Percentiles rank a stretch among this genome's conserved stretches.
Evolutionary conservation across 768 basidiomycete genomes (phyloP).

Genomic region (Suillus discolor): DNA sequence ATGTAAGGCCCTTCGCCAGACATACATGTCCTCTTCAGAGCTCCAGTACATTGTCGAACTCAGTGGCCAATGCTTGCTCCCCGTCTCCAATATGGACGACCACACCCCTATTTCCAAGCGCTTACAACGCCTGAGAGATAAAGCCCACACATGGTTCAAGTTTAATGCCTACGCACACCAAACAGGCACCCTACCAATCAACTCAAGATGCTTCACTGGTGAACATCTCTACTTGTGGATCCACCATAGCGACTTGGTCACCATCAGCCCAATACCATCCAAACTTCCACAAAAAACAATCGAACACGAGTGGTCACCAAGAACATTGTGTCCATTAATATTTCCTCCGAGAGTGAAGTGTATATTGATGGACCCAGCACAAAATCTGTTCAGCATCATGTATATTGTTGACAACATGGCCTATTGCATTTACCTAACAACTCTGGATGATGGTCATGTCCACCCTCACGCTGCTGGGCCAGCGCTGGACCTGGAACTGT

Average conservation of each 20-base stretch:
- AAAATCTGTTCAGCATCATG: neutral
- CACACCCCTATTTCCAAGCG: neutral
- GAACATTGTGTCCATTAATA: neutral
- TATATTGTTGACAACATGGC: neutral
- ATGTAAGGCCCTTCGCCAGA: neutral
- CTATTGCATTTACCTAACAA: neutral
- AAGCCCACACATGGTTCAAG: neutral
- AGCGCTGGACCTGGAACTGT: neutral
- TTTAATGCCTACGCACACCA: neutral
- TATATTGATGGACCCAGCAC: neutral
- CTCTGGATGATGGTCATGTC: neutral
- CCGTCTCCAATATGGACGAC: neutral
- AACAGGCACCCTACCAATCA: neutral
- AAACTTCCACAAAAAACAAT: neutral
- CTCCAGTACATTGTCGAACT: neutral
- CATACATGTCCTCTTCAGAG: neutral
- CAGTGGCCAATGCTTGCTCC: neutral
- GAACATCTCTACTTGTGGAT: neutral
- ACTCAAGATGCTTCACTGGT: neutral
- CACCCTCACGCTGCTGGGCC: neutral
- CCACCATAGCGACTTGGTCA: neutral
- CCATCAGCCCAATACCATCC: neutral
- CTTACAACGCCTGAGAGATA: neutral
- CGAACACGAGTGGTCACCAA: neutral
- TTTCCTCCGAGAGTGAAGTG: neutral